Evolutionary conservation across 257 asterid species (phyloP).

Genomic region (Solanum dulcamara): DNA sequence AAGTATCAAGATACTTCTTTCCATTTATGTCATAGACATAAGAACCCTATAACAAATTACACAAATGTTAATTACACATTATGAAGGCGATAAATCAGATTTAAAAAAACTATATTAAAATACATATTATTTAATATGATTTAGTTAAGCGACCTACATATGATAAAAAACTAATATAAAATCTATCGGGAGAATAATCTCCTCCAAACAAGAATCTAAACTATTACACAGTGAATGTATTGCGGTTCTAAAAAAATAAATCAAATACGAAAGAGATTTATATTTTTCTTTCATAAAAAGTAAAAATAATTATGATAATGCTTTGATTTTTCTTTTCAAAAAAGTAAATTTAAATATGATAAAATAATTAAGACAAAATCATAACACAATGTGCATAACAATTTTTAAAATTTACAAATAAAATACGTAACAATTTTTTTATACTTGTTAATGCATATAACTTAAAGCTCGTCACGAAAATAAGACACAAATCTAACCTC

Average conservation of each 20-base stretch:
- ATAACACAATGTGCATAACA: background rate
- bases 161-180: too few species aligned
- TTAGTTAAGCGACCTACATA: too few species aligned
- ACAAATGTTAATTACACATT: background rate
- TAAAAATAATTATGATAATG: too few species aligned
- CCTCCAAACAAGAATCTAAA: too few species aligned
- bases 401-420: background rate
- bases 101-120: too few species aligned
- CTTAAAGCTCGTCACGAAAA: background rate
- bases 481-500: conserved; percentile 28
- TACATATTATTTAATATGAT: background rate
- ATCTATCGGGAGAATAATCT: too few species aligned
- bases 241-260: too few species aligned
- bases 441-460: background rate
- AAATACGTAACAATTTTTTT: rapidly evolving
- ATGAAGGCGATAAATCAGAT: background rate
- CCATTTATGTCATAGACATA: conserved; percentile 73
- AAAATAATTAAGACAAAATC: too few species aligned
- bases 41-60: conserved; percentile 46
- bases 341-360: too few species aligned
- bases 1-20: conserved; percentile 74
- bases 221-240: background rate
- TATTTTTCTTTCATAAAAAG: too few species aligned
- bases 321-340: background rate
- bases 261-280: background rate